phyloP scores from a whole-genome alignment of 2,329 filamentous ascomycete species.

The Penicillium sp. region DNA sequence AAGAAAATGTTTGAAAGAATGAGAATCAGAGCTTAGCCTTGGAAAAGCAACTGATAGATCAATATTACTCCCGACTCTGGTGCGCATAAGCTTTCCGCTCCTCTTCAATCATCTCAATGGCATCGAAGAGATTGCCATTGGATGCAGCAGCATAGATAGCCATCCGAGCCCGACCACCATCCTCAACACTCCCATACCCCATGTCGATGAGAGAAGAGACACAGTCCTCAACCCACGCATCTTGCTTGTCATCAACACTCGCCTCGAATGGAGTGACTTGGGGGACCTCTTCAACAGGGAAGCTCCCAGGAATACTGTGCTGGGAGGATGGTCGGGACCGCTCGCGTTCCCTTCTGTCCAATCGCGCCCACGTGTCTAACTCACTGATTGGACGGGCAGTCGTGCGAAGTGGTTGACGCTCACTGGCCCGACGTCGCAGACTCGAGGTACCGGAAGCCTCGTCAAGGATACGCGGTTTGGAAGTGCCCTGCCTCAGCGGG shows the following conservation, averaged over 20 bases:
- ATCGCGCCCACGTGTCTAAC: slow-evolving; percentile 18
- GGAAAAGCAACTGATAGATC: not conserved
- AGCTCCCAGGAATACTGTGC: slow-evolving; percentile 25
- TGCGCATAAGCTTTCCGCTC: slow-evolving; percentile 45
- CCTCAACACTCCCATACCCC: slow-evolving; percentile 40
- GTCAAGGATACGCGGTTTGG: not conserved
- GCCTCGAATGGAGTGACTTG: not conserved
- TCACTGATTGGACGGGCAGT: not conserved
- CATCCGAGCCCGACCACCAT: slow-evolving; percentile 40
- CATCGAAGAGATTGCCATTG: slow-evolving; percentile 43
- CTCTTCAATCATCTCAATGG: slow-evolving; percentile 54
- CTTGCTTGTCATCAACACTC: not conserved
- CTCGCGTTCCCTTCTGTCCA: slow-evolving; percentile 20
- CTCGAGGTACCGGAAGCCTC: not conserved
- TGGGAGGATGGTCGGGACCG: slow-evolving; percentile 7
- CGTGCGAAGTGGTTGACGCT: slow-evolving; percentile 22
- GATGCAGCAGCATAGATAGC: slow-evolving; percentile 47
- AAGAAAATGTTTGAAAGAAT: not conserved
- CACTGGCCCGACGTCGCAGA: slow-evolving; percentile 31
- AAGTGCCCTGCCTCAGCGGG: slow-evolving; percentile 8
- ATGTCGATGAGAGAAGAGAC: slow-evolving; percentile 40
- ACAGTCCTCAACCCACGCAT: slow-evolving; percentile 34
- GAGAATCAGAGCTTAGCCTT: not conserved
- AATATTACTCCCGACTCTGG: slow-evolving; percentile 12
- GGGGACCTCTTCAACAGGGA: slow-evolving; percentile 20